Percentiles rank a stretch among this genome's conserved stretches.
Evolutionary conservation across 139 green algal species (phyloP).

Genomic region (Deuterostichococcus epilithicus): DNA sequence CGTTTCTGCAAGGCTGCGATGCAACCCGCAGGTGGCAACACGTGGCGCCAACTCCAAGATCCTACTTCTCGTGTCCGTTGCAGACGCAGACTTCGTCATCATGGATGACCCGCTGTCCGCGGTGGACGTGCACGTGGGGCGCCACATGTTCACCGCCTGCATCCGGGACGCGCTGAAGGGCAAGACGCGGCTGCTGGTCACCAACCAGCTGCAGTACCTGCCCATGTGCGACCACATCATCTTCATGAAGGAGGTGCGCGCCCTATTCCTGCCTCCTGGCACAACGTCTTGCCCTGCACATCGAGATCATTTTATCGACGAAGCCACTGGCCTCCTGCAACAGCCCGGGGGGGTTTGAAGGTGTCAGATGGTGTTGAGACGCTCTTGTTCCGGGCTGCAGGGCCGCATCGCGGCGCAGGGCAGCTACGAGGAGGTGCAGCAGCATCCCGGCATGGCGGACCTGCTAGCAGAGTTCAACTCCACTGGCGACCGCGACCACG

Average conservation of each 20-base stretch:
- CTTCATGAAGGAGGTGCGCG: slow-evolving; percentile 50
- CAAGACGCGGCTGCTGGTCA: slow-evolving; percentile 82
- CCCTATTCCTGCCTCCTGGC: too few species aligned
- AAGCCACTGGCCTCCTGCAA: too few species aligned
- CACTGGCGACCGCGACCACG: slow-evolving; percentile 18
- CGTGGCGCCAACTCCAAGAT: too few species aligned
- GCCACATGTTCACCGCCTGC: slow-evolving; percentile 78
- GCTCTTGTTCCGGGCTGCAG: neutral
- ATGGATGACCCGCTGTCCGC: slow-evolving; percentile 92
- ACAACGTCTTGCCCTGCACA: too few species aligned
- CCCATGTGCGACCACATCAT: slow-evolving; percentile 66
- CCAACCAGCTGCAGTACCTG: slow-evolving; percentile 84
- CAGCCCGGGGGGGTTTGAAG: too few species aligned
- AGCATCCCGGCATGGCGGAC: slow-evolving; percentile 24
- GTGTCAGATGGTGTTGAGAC: too few species aligned
- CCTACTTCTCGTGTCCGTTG: neutral
- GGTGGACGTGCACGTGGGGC: slow-evolving; percentile 88
- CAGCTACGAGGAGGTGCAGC: slow-evolving; percentile 63
- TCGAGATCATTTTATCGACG: too few species aligned
- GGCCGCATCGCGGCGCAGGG: slow-evolving; percentile 55
- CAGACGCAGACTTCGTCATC: slow-evolving; percentile 83
- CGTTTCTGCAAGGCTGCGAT: too few species aligned
- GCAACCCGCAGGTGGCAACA: too few species aligned
- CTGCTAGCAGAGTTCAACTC: slow-evolving; percentile 39
- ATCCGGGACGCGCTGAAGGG: slow-evolving; percentile 35